phyloP scores from a whole-genome alignment of 2,329 filamentous ascomycete species.

The Fusarium aywerte region DNA sequence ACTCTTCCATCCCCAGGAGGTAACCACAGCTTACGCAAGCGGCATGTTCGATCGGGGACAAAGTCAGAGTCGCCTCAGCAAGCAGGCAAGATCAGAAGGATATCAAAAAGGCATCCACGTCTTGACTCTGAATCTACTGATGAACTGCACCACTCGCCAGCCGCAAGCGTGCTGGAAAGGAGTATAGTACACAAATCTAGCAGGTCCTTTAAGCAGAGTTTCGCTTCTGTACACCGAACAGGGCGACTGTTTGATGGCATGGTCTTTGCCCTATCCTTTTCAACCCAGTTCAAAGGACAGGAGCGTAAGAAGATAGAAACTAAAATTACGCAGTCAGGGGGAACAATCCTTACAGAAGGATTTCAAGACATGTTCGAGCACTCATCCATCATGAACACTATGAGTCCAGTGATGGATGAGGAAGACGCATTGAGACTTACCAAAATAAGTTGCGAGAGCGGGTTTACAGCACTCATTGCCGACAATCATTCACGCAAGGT shows the following conservation, averaged over 20 bases:
- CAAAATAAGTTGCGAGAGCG: conserved; percentile 62
- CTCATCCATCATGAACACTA: conserved; percentile 50
- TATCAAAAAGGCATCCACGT: conserved; percentile 43
- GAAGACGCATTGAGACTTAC: conserved; percentile 62
- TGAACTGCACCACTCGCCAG: conserved; percentile 58
- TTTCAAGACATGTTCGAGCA: conserved; percentile 83
- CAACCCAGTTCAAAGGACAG: conserved; percentile 55
- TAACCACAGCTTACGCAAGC: conserved; percentile 33
- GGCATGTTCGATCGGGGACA: conserved; percentile 21
- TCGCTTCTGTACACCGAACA: conserved; percentile 43
- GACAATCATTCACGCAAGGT: conserved; percentile 86
- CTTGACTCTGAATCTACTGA: conserved; percentile 60
- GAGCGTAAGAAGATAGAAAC: conserved; percentile 62
- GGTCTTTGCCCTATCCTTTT: conserved; percentile 87
- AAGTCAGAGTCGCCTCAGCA: conserved; percentile 47
- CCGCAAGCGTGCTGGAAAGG: conserved; percentile 52
- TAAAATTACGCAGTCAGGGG: conserved; percentile 77
- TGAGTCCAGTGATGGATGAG: conserved; percentile 48
- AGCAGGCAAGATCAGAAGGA: conserved; percentile 35
- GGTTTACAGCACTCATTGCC: conserved; percentile 87
- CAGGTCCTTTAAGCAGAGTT: conserved; percentile 45
- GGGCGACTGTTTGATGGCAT: conserved; percentile 76
- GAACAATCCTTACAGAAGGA: conserved; percentile 74
- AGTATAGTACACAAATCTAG: conserved; percentile 49
- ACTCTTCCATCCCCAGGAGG: conserved; percentile 41